Percentiles rank a stretch among this genome's conserved stretches.
phyloP scores from a whole-genome alignment of 2,329 filamentous ascomycete species.

The Sclerotinia subarctica region DNA sequence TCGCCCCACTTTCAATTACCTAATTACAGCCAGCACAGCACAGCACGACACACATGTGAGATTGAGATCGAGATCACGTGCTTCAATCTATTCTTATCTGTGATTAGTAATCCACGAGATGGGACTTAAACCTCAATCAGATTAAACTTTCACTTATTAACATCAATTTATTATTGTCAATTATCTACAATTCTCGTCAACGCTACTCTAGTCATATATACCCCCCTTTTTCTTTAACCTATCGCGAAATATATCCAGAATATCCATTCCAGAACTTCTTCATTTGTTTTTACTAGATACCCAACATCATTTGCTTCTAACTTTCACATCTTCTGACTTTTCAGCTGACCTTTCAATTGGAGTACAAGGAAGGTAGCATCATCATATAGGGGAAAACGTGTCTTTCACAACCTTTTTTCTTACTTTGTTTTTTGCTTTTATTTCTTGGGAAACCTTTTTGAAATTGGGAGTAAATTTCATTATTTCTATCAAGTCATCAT shows the following conservation, averaged over 20 bases:
- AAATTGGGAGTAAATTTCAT: conserved; percentile 9
- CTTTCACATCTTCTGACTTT: background rate
- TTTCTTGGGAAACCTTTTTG: background rate
- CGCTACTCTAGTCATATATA: conserved; percentile 1
- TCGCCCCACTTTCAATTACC: too few relatives aligned
- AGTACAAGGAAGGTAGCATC: background rate
- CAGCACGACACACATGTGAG: background rate
- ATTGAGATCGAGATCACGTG: background rate
- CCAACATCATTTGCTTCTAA: background rate
- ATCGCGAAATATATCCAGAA: background rate
- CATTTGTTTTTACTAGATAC: background rate
- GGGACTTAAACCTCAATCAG: background rate
- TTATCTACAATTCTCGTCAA: conserved; percentile 25
- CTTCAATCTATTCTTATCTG: background rate
- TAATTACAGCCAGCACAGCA: background rate
- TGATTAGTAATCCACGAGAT: conserved; percentile 1
- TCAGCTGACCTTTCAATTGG: background rate
- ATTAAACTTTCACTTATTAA: background rate
- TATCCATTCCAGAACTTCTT: background rate
- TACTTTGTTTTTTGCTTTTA: background rate
- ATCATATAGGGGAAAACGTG: background rate
- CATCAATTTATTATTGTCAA: conserved; percentile 24
- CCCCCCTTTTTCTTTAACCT: background rate
- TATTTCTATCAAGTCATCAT: conserved; percentile 4
- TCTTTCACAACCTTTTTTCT: background rate